Base-by-base conservation (phyloP, 1,284 basidiomycete species). In the Agroathelia rolfsii region DNA sequence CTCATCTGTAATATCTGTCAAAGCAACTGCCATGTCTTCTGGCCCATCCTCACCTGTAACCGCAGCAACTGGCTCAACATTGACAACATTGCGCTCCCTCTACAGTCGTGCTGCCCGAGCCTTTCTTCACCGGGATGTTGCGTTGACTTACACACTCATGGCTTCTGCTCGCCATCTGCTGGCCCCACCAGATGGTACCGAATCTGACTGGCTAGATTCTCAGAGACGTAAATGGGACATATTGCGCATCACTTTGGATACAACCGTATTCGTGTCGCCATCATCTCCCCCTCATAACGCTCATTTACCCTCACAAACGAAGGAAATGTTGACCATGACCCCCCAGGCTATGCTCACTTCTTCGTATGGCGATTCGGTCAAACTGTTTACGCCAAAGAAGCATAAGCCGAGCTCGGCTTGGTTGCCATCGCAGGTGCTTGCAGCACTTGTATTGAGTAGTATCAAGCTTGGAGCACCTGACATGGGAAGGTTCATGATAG, bases 221-320 rank as follows among this genome's bases (percentile, higher is more conserved):
- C 63, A 74, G 39, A 67, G 81, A 11, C 62, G 76, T 32, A 85
- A 84, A 59, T 87, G 84, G 84, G 83, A 87, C 44, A 73, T 87
- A 34, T 70, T 87, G 4, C 68, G 83, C 14, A 76, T 87, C 42
- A 86, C 82, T 1, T 66, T 85, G 39, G 83, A 87, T 49, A 74
- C 76, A 1, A 83, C 77, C 0, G 55, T 82, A 18, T 82, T 77
- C 47, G 53, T 68, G 5, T 64, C 77, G 0, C 72, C 75, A 1
- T 56, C 59, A 18, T 52, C 64, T 2, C 40, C 58, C 1, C 52
- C 69, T 12, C 55, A 56, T 22, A 53, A 62, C 3, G 48, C 52
- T 5, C 19, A n/a, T n/a, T 50, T 79, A 15, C 75, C 78, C 0
- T 51, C 62, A 6, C 39, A 62, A 0, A 54, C 82, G 22, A 64